These are phyloP conservation scores for Posidonia oceanica DNA, from an alignment of 116 monocot species.

Conservation along the genomic window DNA sequence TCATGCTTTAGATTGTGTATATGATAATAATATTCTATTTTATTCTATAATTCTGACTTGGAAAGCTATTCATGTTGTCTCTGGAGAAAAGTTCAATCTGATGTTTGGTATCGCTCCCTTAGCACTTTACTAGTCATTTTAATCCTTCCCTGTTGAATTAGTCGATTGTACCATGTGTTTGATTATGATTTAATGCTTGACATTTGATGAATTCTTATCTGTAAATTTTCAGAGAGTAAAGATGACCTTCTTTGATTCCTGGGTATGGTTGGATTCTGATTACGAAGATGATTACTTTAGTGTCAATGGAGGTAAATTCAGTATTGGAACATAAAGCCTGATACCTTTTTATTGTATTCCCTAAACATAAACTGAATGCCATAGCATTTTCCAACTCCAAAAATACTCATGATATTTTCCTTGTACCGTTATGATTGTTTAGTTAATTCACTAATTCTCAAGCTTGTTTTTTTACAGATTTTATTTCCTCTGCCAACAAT, in stretches of 20 bases:
- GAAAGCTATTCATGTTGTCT: too few relatives aligned
- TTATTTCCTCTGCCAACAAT: slow-evolving; percentile 53
- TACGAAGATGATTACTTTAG: slow-evolving; percentile 84
- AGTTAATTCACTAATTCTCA: background rate
- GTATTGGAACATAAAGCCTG: background rate
- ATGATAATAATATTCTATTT: too few relatives aligned
- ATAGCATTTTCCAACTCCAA: background rate
- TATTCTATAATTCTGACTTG: too few relatives aligned
- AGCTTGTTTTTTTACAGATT: slow-evolving; percentile 26
- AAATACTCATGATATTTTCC: too few relatives aligned
- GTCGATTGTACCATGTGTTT: too few relatives aligned
- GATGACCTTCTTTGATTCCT: slow-evolving; percentile 67
- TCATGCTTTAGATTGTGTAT: too few relatives aligned
- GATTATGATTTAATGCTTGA: too few relatives aligned
- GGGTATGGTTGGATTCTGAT: slow-evolving; percentile 74
- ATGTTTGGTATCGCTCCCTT: too few relatives aligned
- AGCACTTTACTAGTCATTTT: too few relatives aligned
- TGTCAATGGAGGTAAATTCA: slow-evolving; percentile 62
- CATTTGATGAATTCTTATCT: background rate
- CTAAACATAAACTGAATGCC: background rate
- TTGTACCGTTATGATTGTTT: background rate
- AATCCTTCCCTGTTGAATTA: too few relatives aligned
- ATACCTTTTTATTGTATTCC: background rate
- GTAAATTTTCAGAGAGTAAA: slow-evolving; percentile 38
- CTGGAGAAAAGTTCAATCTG: too few relatives aligned